A percentile compares a stretch with the other conserved stretches of the same genome.
These are phyloP conservation scores for Ganoderma lingzhi DNA, from an alignment of 1,284 basidiomycete genomes.

Conservation along the genomic window DNA sequence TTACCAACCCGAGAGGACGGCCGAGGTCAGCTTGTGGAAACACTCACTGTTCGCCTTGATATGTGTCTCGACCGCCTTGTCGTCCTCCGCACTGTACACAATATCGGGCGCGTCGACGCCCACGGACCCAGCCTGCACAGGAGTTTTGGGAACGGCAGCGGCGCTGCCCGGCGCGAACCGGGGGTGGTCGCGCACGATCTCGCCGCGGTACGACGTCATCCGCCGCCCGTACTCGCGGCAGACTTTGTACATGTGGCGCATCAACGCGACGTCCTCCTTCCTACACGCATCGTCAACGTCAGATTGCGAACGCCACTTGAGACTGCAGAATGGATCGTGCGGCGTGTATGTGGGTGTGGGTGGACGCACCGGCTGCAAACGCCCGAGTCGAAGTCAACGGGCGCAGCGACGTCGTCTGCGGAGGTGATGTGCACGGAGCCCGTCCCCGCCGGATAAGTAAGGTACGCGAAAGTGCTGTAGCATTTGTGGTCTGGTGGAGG, in stretches of 20 bases:
- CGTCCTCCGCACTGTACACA: slow-evolving; percentile 62
- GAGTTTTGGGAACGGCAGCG: slow-evolving; percentile 45
- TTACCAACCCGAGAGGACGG: too few relatives aligned
- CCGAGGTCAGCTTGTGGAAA: too few relatives aligned
- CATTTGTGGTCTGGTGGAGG: slow-evolving; percentile 3
- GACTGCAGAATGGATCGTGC: neutral
- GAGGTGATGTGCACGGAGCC: slow-evolving; percentile 55
- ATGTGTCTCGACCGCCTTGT: slow-evolving; percentile 56
- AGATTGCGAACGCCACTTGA: neutral
- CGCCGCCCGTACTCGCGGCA: slow-evolving; percentile 65
- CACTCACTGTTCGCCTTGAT: slow-evolving; percentile 39
- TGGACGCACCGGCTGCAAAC: slow-evolving; percentile 13
- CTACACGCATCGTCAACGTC: neutral
- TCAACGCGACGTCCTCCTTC: slow-evolving; percentile 57
- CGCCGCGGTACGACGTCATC: slow-evolving; percentile 64
- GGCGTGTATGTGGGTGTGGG: neutral
- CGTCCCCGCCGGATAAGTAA: slow-evolving; percentile 48
- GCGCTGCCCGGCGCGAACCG: slow-evolving; percentile 54
- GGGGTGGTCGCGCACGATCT: slow-evolving; percentile 55
- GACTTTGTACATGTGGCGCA: slow-evolving; percentile 67
- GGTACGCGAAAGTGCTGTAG: slow-evolving; percentile 9
- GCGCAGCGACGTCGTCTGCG: slow-evolving; percentile 44
- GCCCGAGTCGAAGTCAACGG: slow-evolving; percentile 46
- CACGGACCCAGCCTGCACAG: slow-evolving; percentile 44
- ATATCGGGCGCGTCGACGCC: slow-evolving; percentile 54